phyloP scores from a whole-genome alignment of 2,329 filamentous ascomycete genomes.

The Fusarium sp. region DNA sequence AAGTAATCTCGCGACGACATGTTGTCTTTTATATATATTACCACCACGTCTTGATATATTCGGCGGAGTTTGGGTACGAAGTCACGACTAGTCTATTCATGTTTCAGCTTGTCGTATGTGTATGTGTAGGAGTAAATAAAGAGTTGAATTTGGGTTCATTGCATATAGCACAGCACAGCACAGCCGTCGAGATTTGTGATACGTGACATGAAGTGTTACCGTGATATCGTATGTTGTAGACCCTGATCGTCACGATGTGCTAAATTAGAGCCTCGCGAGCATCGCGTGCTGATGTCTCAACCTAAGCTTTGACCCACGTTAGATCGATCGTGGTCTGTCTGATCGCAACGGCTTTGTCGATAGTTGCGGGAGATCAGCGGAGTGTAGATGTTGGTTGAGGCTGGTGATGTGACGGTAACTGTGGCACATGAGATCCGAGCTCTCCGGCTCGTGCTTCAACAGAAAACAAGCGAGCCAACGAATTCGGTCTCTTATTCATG shows the following conservation, averaged over 20 bases:
- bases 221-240: slow-evolving; percentile 1
- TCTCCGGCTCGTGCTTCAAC: slow-evolving; percentile 23
- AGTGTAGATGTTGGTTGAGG: slow-evolving; percentile 6
- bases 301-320: neutral
- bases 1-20: slow-evolving; percentile 18
- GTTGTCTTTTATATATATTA: slow-evolving; percentile 2
- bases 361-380: slow-evolving; percentile 20
- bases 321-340: slow-evolving; percentile 11
- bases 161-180: neutral
- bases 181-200: slow-evolving; percentile 17
- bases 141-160: slow-evolving; percentile 25
- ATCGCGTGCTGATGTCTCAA: slow-evolving; percentile 6
- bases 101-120: neutral
- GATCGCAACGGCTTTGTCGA: slow-evolving; percentile 24
- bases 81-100: slow-evolving; percentile 22
- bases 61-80: slow-evolving; percentile 34
- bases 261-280: neutral
- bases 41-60: neutral
- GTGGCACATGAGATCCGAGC: slow-evolving; percentile 16
- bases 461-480: slow-evolving; percentile 12
- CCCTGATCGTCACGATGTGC: neutral
- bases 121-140: slow-evolving; percentile 30
- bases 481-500: neutral
- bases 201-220: slow-evolving; percentile 18
- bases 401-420: slow-evolving; percentile 23